A percentile compares a stretch with the other conserved stretches of the same genome.
Conservation (phyloP, 164 flowering plant species). For the Vitis rupestris region DNA sequence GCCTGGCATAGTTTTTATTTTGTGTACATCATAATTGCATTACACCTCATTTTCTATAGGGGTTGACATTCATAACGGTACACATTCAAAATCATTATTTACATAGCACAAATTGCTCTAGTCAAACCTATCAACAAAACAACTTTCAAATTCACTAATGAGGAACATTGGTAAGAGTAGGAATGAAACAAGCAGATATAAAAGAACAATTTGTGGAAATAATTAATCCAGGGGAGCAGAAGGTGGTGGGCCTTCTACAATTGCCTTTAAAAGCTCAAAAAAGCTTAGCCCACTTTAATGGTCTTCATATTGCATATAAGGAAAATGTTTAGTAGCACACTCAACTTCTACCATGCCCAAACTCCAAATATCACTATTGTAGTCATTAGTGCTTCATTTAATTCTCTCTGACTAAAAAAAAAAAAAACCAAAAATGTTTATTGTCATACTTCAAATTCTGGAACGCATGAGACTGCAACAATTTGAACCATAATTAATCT, state of each 20-base stretch:
- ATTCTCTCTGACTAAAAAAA: constrained; percentile 82
- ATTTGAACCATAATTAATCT: too few species aligned
- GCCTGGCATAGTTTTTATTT: too few species aligned
- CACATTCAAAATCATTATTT: too few species aligned
- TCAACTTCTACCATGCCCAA: constrained; percentile 91
- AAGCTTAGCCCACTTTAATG: constrained; percentile 73
- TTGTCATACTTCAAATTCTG: not conserved
- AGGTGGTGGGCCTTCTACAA: constrained; percentile 84
- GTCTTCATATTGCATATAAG: constrained; percentile 79
- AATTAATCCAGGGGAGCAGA: constrained; percentile 91
- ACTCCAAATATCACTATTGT: constrained; percentile 98
- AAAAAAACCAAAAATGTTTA: constrained; percentile 6
- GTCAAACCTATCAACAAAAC: too few species aligned
- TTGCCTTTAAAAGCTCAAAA: constrained; percentile 86
- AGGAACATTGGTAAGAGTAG: too few species aligned
- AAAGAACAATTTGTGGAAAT: constrained; percentile 96
- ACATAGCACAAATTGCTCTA: too few species aligned
- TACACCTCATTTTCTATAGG: too few species aligned
- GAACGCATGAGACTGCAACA: too few species aligned
- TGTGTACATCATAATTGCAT: too few species aligned
- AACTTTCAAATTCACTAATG: too few species aligned
- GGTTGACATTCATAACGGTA: too few species aligned
- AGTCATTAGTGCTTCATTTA: constrained; percentile 84
- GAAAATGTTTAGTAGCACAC: constrained; percentile 94
- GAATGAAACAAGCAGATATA: constrained; percentile 54